Percentiles rank a stretch among this genome's conserved stretches.
Conservation (phyloP, 1,139 yeast species). For the Kodamaea ohmeri region DNA sequence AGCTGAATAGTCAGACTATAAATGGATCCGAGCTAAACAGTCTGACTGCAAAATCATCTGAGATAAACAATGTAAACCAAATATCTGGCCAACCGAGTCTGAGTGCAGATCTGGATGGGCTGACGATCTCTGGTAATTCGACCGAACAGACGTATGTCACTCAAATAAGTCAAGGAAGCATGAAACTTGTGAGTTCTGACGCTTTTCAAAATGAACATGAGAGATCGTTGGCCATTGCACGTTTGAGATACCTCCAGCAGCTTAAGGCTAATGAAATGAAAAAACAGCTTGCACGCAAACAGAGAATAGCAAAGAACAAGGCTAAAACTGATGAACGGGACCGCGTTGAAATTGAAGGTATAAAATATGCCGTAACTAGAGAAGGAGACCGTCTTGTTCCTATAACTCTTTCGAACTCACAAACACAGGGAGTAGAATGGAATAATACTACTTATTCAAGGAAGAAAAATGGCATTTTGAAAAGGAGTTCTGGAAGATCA, state of each 20-base stretch:
- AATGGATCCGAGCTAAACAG: no score
- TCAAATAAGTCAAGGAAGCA: conserved; percentile 30
- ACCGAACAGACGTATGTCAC: conserved; percentile 18
- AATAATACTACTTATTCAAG: conserved; percentile 15
- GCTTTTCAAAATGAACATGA: conserved; percentile 33
- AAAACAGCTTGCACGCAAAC: conserved; percentile 12
- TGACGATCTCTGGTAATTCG: neutral
- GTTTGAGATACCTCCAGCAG: conserved; percentile 18
- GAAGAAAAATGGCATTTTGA: conserved; percentile 29
- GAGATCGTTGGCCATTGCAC: conserved; percentile 14
- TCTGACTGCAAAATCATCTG: no score
- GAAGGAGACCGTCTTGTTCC: conserved; percentile 35
- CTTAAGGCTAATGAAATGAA: conserved; percentile 13
- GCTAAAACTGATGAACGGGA: conserved; percentile 36
- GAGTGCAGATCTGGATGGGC: neutral
- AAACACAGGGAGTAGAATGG: conserved; percentile 6
- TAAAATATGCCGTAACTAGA: conserved; percentile 32
- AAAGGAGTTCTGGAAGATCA: conserved; percentile 14
- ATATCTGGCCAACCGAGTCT: no score
- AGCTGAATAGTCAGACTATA: no score
- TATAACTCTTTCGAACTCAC: conserved; percentile 17
- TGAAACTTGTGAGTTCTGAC: conserved; percentile 35
- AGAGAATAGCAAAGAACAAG: conserved; percentile 25
- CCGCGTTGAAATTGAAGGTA: conserved; percentile 33
- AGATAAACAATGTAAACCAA: no score